These are phyloP conservation scores for Pichia sp. DNA, from an alignment of 1,139 yeast genomes.

Conservation along the genomic window DNA sequence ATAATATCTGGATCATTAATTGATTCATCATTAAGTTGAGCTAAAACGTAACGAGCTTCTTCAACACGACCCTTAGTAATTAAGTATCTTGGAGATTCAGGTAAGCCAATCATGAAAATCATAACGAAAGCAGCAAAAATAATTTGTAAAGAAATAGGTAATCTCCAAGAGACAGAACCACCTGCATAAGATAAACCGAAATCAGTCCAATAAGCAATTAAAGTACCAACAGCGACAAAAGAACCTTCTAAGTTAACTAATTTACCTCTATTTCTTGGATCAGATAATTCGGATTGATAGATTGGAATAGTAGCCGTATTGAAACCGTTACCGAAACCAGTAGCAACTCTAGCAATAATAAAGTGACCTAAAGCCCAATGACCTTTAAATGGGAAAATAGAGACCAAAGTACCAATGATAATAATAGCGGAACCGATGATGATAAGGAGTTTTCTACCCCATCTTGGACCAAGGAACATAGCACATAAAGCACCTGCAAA, in stretches of 20 bases:
- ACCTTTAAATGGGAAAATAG: slow-evolving; percentile 49
- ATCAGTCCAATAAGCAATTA: slow-evolving; percentile 74
- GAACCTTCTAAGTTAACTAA: slow-evolving; percentile 67
- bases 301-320: slow-evolving; percentile 77
- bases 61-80: slow-evolving; percentile 41
- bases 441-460: slow-evolving; percentile 64
- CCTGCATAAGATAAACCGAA: slow-evolving; percentile 59
- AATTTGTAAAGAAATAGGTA: slow-evolving; percentile 41
- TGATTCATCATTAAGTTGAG: slow-evolving; percentile 32
- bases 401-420: slow-evolving; percentile 57
- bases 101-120: slow-evolving; percentile 24
- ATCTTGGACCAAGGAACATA: slow-evolving; percentile 52
- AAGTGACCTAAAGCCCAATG: slow-evolving; percentile 48
- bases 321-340: slow-evolving; percentile 78
- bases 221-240: slow-evolving; percentile 34
- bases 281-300: slow-evolving; percentile 75
- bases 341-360: slow-evolving; percentile 44
- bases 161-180: slow-evolving; percentile 44
- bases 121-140: slow-evolving; percentile 36
- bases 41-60: slow-evolving; percentile 45
- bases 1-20: slow-evolving; percentile 41
- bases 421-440: slow-evolving; percentile 53
- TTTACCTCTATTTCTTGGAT: slow-evolving; percentile 64
- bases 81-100: slow-evolving; percentile 73
- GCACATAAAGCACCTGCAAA: slow-evolving; percentile 65